Conservation (phyloP, 2,329 filamentous ascomycete species). For the Trichoderma citrinoviride region DNA sequence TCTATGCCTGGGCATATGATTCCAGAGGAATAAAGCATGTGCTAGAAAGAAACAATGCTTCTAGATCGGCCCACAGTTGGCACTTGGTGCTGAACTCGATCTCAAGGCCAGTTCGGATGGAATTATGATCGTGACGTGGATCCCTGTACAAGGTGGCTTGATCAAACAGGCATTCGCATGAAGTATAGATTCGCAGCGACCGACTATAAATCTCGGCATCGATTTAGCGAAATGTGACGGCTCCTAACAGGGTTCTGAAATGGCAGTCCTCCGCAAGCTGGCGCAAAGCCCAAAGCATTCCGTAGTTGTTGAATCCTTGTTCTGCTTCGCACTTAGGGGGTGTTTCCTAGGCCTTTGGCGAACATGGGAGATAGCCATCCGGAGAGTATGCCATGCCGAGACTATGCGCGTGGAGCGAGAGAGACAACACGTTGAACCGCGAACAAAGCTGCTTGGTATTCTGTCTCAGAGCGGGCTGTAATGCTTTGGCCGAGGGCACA, state of each 20-base stretch:
- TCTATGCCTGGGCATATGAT: background rate
- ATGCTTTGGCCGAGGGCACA: background rate
- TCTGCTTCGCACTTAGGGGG: no score
- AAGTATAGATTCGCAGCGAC: background rate
- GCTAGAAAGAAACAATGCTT: background rate
- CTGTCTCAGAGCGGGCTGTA: background rate
- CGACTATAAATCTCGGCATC: background rate
- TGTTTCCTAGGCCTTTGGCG: background rate
- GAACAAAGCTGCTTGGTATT: background rate
- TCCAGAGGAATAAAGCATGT: background rate
- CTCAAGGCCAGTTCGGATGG: background rate
- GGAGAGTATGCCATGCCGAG: no score
- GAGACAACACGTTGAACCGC: background rate
- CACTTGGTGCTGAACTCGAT: background rate
- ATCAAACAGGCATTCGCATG: no score
- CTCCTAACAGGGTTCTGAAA: background rate
- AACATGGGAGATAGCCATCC: background rate
- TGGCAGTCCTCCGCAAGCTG: no score
- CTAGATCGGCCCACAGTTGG: background rate
- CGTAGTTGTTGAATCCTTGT: no score
- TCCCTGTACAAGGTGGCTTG: background rate
- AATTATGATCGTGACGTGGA: conserved; percentile 1
- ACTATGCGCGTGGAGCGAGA: background rate
- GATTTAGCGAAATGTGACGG: conserved; percentile 12
- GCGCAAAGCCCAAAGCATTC: no score